Base-by-base conservation (phyloP, 805 yeast species). In the Candida ficus region DNA sequence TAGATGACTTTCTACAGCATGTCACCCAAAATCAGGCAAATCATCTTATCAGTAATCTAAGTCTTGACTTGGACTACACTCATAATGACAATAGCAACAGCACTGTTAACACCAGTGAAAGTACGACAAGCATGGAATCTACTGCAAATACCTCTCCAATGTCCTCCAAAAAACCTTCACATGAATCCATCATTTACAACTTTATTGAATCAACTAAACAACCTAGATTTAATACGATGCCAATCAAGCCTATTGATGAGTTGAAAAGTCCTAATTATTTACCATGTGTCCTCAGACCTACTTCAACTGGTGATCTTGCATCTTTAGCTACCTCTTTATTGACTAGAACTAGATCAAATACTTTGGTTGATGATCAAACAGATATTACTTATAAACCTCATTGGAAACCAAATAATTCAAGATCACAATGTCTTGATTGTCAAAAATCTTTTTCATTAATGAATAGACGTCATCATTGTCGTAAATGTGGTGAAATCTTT, bases 261-360 rank as follows among this genome's bases (percentile, higher is more conserved):
- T 83, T 80, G 48, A 70, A 83, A 54, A 78, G 80, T 42, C 93
- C 93, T 10, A 67, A 84, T 64, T 86, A 83, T 53, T 67, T 81
- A 0, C 95, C 95, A 0, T 90, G 93, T 1, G 95, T 85, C 20
- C 64, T 85, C 36, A 69, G 80, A 54, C 60, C 66, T 4, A 57
- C 64, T 4, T 43, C 61, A 7, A 23, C 12, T 10, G 21, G 17
- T 13, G 14, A 13, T 20, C 10, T n/a, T 3, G 16, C 14, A 5
- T 25, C 29, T 11, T 17, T 13, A 4, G n/a, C 9, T 16, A 5
- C 21, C 2, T 22, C 36, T 7, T 17, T 11, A 12, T 6, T 33
- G 9, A 10, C 35, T 23, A 30, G 38, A 29, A n/a, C 19, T 5
- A 36, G 13, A 29, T 36, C 38, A 7, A 21, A 28, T 21, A 29